A percentile compares a stretch with the other conserved stretches of the same genome.
phyloP scores from a whole-genome alignment of 1,284 basidiomycete species.

The Caloboletus inedulis region DNA sequence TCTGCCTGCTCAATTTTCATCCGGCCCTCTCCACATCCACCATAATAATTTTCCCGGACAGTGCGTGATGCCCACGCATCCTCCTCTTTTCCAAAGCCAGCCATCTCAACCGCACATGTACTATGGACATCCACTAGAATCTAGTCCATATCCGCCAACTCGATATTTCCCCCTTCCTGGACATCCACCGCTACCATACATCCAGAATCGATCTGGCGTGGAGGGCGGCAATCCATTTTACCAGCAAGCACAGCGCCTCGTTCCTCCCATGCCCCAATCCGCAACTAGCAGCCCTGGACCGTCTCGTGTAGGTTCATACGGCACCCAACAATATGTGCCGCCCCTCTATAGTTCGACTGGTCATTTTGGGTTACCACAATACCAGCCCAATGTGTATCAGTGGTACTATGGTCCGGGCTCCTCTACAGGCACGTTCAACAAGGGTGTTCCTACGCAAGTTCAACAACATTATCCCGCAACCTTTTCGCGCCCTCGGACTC shows the following conservation, averaged over 20 bases:
- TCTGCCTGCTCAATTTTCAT: slow-evolving; percentile 5
- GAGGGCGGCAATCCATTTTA: slow-evolving; percentile 20
- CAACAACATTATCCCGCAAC: slow-evolving; percentile 39
- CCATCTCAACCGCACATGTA: slow-evolving; percentile 39
- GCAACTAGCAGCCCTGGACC: slow-evolving; percentile 15
- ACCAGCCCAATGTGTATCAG: slow-evolving; percentile 40
- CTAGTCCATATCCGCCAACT: slow-evolving; percentile 33
- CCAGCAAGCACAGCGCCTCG: slow-evolving; percentile 17
- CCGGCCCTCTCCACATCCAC: slow-evolving; percentile 34
- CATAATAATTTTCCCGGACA: slow-evolving; percentile 40
- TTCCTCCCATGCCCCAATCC: slow-evolving; percentile 17
- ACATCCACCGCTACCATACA: slow-evolving; percentile 31
- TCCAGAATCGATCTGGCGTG: slow-evolving; percentile 27
- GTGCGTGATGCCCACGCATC: slow-evolving; percentile 46
- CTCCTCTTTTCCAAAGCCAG: slow-evolving; percentile 37
- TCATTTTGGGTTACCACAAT: slow-evolving; percentile 44
- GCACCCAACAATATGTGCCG: slow-evolving; percentile 37
- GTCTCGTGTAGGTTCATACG: slow-evolving; percentile 34
- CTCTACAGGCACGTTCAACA: slow-evolving; percentile 35
- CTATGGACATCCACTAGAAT: slow-evolving; percentile 32
- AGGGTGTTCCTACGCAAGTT: slow-evolving; percentile 35
- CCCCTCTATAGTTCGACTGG: slow-evolving; percentile 39
- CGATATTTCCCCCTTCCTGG: slow-evolving; percentile 37
- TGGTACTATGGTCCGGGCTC: slow-evolving; percentile 48
- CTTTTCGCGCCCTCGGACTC: slow-evolving; percentile 24